Conservation (phyloP, 2,329 filamentous ascomycete species). For the Hymenoscyphus albidus region DNA sequence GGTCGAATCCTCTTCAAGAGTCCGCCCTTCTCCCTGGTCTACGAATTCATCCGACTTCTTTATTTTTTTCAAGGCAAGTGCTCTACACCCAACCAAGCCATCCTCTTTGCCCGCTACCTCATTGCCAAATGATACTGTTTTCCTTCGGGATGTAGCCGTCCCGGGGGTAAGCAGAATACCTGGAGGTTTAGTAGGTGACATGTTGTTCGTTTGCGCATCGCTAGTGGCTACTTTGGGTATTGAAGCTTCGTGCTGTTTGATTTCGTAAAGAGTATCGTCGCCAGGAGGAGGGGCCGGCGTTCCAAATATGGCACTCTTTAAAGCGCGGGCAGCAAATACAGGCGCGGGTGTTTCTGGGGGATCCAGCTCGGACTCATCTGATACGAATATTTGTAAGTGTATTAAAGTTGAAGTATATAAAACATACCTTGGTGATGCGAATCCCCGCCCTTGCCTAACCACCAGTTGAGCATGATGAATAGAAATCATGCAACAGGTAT, state of each 20-base stretch:
- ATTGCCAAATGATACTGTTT: conserved; percentile 62
- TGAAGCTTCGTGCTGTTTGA: conserved; percentile 28
- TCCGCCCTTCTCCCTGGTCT: conserved; percentile 33
- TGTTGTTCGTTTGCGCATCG: conserved; percentile 27
- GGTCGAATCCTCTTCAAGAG: background rate
- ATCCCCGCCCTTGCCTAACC: conserved; percentile 29
- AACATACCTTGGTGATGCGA: conserved; percentile 26
- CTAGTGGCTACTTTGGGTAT: conserved; percentile 8
- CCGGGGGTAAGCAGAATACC: conserved; percentile 64
- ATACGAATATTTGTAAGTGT: conserved; percentile 13
- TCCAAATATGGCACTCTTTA: conserved; percentile 62
- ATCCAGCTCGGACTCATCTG: conserved; percentile 37
- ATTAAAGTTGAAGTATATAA: background rate
- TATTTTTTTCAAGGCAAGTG: conserved; percentile 18
- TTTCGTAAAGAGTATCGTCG: conserved; percentile 35
- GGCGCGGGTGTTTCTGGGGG: conserved; percentile 62
- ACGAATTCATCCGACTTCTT: conserved; percentile 31
- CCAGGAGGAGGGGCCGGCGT: conserved; percentile 43
- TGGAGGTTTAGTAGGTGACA: conserved; percentile 32
- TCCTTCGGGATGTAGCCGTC: conserved; percentile 55
- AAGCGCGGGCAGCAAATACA: conserved; percentile 61
- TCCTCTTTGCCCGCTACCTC: conserved; percentile 41
- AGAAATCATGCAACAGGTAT: background rate
- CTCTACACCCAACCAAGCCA: conserved; percentile 13
- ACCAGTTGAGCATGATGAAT: conserved; percentile 35